Conservation (phyloP, 257 asterid species). For the Misopates orontium region DNA sequence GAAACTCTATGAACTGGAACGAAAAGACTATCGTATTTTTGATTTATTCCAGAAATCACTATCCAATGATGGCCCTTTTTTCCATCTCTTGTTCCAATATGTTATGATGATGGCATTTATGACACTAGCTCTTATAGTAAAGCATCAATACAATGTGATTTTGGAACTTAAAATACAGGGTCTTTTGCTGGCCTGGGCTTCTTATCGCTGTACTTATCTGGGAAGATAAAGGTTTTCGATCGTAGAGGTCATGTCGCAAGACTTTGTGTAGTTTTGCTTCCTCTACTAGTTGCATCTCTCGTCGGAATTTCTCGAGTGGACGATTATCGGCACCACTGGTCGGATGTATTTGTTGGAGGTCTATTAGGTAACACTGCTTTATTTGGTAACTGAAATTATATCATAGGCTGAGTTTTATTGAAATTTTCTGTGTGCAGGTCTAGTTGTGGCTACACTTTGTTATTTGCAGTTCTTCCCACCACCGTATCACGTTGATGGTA, state of each 20-base stretch:
- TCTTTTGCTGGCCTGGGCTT: conserved; percentile 83
- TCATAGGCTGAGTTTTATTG: not conserved
- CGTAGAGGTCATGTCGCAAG: conserved; percentile 72
- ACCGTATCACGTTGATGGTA: conserved; percentile 71
- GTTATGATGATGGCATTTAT: too few relatives aligned
- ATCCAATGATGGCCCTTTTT: too few relatives aligned
- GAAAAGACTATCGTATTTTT: too few relatives aligned
- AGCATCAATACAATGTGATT: conserved; percentile 5
- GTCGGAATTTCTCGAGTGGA: conserved; percentile 78
- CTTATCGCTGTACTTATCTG: conserved; percentile 71
- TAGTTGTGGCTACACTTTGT: conserved; percentile 62
- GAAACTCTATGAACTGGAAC: too few relatives aligned
- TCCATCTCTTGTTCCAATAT: too few relatives aligned
- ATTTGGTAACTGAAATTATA: not conserved
- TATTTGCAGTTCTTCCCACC: conserved; percentile 91
- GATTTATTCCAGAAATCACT: too few relatives aligned
- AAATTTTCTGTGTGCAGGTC: conserved; percentile 42
- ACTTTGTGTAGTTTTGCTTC: conserved; percentile 66
- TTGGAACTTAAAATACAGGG: conserved; percentile 43
- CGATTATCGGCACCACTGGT: conserved; percentile 93
- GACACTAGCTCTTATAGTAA: too few relatives aligned
- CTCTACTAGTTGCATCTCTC: conserved; percentile 60
- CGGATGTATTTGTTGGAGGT: conserved; percentile 87
- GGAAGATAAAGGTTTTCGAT: conserved; percentile 77
- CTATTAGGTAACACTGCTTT: conserved; percentile 51